Evolutionary conservation across 1,284 basidiomycete genomes (phyloP).

Genomic region (Ganoderma leucocontextum): DNA sequence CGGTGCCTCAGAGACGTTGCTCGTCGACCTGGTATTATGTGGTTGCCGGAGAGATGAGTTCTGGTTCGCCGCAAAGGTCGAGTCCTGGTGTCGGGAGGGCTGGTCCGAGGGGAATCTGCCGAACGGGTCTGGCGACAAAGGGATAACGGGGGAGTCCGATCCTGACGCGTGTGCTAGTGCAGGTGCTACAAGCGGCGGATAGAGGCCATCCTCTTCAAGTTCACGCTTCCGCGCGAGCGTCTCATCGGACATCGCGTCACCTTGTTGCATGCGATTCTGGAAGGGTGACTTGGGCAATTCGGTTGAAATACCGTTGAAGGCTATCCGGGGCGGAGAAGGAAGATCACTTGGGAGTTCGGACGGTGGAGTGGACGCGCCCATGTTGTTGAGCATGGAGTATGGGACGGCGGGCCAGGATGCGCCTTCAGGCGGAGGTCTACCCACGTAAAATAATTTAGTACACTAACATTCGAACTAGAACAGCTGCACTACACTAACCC

Average conservation of each 20-base stretch:
- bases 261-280: slow-evolving; percentile 38
- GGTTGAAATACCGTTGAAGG: slow-evolving; percentile 73
- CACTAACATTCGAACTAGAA: slow-evolving; percentile 27
- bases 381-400: slow-evolving; percentile 41
- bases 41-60: slow-evolving; percentile 24
- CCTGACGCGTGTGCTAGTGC: slow-evolving; percentile 36
- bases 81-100: slow-evolving; percentile 28
- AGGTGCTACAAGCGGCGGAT: slow-evolving; percentile 49
- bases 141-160: slow-evolving; percentile 61
- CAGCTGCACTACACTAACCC: slow-evolving; percentile 31
- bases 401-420: slow-evolving; percentile 50
- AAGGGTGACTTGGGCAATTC: slow-evolving; percentile 59
- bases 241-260: slow-evolving; percentile 49
- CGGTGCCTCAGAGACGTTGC: slow-evolving; percentile 37
- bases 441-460: slow-evolving; percentile 24
- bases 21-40: slow-evolving; percentile 33
- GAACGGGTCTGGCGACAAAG: slow-evolving; percentile 82
- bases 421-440: slow-evolving; percentile 33
- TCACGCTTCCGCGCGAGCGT: slow-evolving; percentile 61
- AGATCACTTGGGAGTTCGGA: slow-evolving; percentile 32
- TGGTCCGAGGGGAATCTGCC: slow-evolving; percentile 68
- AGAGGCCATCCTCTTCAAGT: slow-evolving; percentile 52
- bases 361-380: slow-evolving; percentile 19
- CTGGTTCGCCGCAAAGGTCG: slow-evolving; percentile 13
- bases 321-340: slow-evolving; percentile 65